Conservation (phyloP, 2,329 filamentous ascomycete genomes). For the Alternaria sp. region DNA sequence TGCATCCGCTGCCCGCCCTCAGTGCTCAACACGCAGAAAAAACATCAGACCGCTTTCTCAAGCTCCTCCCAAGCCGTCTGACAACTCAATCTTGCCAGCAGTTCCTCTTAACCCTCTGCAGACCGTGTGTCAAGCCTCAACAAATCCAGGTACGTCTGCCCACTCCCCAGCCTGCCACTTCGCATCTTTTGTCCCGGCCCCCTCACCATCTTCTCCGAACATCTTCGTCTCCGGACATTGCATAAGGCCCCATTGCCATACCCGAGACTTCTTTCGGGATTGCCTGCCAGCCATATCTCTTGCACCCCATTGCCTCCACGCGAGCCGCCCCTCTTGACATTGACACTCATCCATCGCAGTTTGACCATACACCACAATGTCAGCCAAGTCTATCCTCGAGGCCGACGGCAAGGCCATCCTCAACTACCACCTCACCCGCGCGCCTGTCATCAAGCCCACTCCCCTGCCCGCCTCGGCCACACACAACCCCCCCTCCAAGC, state of each 20-base stretch:
- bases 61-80: slow-evolving; percentile 29
- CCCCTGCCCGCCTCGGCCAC: slow-evolving; percentile 82
- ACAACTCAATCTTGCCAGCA: slow-evolving; percentile 23
- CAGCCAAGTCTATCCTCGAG: slow-evolving; percentile 96
- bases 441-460: slow-evolving; percentile 96
- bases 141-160: slow-evolving; percentile 45
- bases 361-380: slow-evolving; percentile 65
- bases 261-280: slow-evolving; percentile 19
- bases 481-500: slow-evolving; percentile 91
- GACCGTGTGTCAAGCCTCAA: slow-evolving; percentile 25
- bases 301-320: slow-evolving; percentile 18
- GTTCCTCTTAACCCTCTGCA: slow-evolving; percentile 16
- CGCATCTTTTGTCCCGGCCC: slow-evolving; percentile 24
- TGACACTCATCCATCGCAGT: slow-evolving; percentile 34
- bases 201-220: slow-evolving; percentile 26
- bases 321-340: slow-evolving; percentile 14
- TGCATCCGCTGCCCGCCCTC: slow-evolving; percentile 25
- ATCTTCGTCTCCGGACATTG: slow-evolving; percentile 26
- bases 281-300: slow-evolving; percentile 14
- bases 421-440: slow-evolving; percentile 99
- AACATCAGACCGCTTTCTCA: slow-evolving; percentile 45
- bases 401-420: slow-evolving; percentile 99
- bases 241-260: slow-evolving; percentile 21
- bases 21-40: slow-evolving; percentile 43
- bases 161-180: slow-evolving; percentile 13